Conservation (phyloP, 495 filamentous ascomycete genomes). For the Podospora sp. region DNA sequence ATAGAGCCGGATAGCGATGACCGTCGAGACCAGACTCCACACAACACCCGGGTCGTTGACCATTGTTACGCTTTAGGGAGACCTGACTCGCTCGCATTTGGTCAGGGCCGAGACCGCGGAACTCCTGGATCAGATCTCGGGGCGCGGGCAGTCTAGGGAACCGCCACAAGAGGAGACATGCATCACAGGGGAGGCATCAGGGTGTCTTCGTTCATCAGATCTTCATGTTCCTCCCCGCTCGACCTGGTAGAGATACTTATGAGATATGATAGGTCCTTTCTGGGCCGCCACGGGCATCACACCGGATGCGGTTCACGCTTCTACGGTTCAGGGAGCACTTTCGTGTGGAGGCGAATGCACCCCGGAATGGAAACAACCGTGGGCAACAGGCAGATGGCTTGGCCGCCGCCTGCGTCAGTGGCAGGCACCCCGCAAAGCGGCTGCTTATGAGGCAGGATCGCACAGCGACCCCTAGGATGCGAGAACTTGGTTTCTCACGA, state of each 20-base stretch:
- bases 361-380: background rate
- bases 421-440: conserved; percentile 7
- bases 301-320: background rate
- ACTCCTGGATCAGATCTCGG: background rate
- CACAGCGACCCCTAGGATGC: background rate
- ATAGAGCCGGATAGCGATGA: background rate
- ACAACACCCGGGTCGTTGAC: background rate
- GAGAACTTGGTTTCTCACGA: background rate
- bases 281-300: background rate
- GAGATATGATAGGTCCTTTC: background rate
- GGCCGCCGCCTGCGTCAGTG: background rate
- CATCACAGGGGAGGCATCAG: background rate
- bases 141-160: background rate
- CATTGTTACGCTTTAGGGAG: background rate
- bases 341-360: background rate
- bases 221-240: background rate
- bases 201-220: background rate
- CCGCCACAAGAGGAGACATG: background rate
- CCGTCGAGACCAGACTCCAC: background rate
- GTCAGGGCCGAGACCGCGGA: background rate
- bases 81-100: background rate
- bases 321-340: background rate
- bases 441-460: conserved; percentile 5
- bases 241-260: background rate
- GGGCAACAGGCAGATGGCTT: background rate